Base-by-base conservation (phyloP, 352 stramenopile species). In the Ophiocytium majus region DNA sequence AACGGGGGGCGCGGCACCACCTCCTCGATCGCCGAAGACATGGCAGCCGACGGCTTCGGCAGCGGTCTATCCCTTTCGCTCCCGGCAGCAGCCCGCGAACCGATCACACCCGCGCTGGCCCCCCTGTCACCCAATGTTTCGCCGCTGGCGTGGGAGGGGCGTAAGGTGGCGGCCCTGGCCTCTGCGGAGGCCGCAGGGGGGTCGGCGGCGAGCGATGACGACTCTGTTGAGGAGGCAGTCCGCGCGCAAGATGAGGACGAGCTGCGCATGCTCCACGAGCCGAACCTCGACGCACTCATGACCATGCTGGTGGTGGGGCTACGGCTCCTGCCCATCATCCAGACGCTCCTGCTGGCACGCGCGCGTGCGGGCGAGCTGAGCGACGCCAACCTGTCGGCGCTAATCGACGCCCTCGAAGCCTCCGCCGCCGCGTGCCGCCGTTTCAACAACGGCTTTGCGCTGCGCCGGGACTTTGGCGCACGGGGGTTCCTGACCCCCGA, bases 301-400 rank as follows among this genome's bases (percentile, higher is more conserved):
- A 87, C 83, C 0, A 87, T 87, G 83, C 71, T 87, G 31, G 83
- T 87, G 50, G 83, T 87, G 49, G 82, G 76, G 64, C 64, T 87
- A 1, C 76, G 83, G 0, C 82, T 87, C 76, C 83, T 84, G 49
- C 79, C 76, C 10, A 76, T 87, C 63, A 81, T 84, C 19, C 79
- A 87, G 66, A 78, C 63, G 79, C 50, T 87, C 17, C 49, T 87
- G 66, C 10, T 49, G 43, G 76, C 81, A 64, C 79, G 14, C 66
- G 32, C 76, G 43, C 82, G 80, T 19, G 43, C 80, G 9, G 83
- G 80, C 19, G 80, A 81, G 43, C 66, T 87, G 37, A 81, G 76
- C 19, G 71, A 80, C 66, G 79, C 71, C 14, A 87, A 87, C 64
- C 28, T 87, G 32, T 17, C 80, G 19, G 71, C 80, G n/a, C 80